These are phyloP conservation scores for Cladophialophora carrionii DNA, from an alignment of 2,329 filamentous ascomycete species.

Conservation along the genomic window DNA sequence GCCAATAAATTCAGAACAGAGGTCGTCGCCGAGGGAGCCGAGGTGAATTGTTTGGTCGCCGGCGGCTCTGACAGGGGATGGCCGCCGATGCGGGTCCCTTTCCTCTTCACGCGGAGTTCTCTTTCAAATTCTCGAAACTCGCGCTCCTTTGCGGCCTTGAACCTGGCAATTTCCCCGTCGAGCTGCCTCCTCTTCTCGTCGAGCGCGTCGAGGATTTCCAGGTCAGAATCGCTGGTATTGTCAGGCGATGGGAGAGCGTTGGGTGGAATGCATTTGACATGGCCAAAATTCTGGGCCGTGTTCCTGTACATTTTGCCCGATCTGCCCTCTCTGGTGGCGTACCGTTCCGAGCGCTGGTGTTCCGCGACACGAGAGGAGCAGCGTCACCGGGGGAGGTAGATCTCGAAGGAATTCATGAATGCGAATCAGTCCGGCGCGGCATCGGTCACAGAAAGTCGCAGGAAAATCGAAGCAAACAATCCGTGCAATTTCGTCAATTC, in stretches of 20 bases:
- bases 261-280: slow-evolving; percentile 24
- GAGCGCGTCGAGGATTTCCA: slow-evolving; percentile 34
- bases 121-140: slow-evolving; percentile 39
- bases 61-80: slow-evolving; percentile 2
- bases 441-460: not conserved
- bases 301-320: slow-evolving; percentile 9
- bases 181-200: slow-evolving; percentile 38
- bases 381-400: slow-evolving; percentile 8
- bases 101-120: slow-evolving; percentile 31
- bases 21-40: slow-evolving; percentile 11
- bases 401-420: slow-evolving; percentile 7
- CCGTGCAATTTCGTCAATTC: not conserved
- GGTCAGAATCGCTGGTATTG: slow-evolving; percentile 31
- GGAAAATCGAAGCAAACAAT: not conserved
- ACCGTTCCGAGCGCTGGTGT: not conserved
- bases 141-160: slow-evolving; percentile 38
- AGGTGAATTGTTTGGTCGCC: slow-evolving; percentile 14
- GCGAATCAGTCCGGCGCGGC: not conserved
- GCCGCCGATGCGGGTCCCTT: slow-evolving; percentile 18
- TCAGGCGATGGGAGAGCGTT: slow-evolving; percentile 30
- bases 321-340: not conserved
- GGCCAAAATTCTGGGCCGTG: slow-evolving; percentile 34
- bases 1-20: slow-evolving; percentile 25
- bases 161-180: slow-evolving; percentile 37
- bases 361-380: not conserved